Percentiles rank a stretch among this genome's conserved stretches.
Evolutionary conservation across 371 early-diverging fungal genomes (phyloP).

Genomic region (Dichotomocladium elegans): DNA sequence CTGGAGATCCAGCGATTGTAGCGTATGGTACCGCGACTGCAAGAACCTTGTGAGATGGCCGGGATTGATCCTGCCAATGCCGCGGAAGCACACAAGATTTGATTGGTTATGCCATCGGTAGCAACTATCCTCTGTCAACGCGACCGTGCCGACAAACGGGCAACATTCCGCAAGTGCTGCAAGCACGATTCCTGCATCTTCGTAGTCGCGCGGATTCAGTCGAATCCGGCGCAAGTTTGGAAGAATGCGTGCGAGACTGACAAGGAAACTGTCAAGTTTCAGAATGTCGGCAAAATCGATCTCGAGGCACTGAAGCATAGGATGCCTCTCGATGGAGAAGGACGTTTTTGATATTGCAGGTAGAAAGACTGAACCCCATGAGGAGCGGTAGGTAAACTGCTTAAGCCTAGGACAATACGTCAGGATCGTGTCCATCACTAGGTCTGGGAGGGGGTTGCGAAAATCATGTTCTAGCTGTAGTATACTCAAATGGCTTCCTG

Average conservation of each 20-base stretch:
- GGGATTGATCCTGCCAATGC: not conserved
- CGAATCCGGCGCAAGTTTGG: not conserved
- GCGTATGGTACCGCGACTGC: not conserved
- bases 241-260: not conserved
- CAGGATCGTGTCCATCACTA: not conserved
- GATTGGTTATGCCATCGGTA: too few relatives aligned
- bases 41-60: not conserved
- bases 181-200: not conserved
- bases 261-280: not conserved
- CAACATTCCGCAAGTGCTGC: not conserved
- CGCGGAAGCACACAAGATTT: not conserved
- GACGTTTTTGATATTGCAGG: not conserved
- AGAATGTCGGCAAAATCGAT: not conserved
- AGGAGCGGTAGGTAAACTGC: not conserved
- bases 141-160: too few relatives aligned
- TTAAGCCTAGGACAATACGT: not conserved
- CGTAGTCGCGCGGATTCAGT: not conserved
- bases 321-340: not conserved
- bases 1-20: not conserved
- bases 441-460: not conserved
- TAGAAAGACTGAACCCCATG: not conserved
- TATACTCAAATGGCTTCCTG: not conserved
- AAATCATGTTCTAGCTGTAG: not conserved
- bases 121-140: too few relatives aligned
- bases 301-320: not conserved